Conservation (phyloP, 2,329 filamentous ascomycete genomes). For the Lachnellula subtilissima region DNA sequence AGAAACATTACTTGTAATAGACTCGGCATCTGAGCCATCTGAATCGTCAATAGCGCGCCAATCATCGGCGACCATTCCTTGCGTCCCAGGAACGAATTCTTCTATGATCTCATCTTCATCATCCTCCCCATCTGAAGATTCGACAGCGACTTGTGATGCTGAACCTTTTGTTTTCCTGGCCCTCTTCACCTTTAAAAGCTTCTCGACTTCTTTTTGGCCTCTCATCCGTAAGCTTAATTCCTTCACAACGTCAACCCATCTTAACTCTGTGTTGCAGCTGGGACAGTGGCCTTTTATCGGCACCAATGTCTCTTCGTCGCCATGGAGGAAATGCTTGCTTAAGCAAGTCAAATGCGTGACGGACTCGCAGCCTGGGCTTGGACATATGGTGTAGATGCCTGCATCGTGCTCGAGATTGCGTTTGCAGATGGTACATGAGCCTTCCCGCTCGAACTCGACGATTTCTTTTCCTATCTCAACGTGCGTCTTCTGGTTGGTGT, state of each 20-base stretch:
- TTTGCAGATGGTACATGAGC: slow-evolving; percentile 49
- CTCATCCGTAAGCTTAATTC: slow-evolving; percentile 72
- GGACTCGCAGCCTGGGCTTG: slow-evolving; percentile 48
- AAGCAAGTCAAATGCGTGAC: slow-evolving; percentile 59
- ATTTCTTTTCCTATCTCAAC: slow-evolving; percentile 51
- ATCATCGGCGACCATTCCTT: slow-evolving; percentile 1
- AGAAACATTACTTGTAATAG: slow-evolving; percentile 15
- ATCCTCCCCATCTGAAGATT: slow-evolving; percentile 13
- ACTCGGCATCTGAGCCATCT: slow-evolving; percentile 21
- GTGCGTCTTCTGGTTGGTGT: slow-evolving; percentile 48
- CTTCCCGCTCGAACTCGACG: slow-evolving; percentile 52
- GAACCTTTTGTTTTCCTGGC: slow-evolving; percentile 9
- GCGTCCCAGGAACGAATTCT: slow-evolving; percentile 1
- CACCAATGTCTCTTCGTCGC: slow-evolving; percentile 44
- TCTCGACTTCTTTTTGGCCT: slow-evolving; percentile 64
- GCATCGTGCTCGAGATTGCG: slow-evolving; percentile 40
- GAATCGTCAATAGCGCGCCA: slow-evolving; percentile 20
- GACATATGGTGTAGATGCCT: slow-evolving; percentile 54
- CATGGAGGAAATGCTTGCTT: slow-evolving; percentile 46
- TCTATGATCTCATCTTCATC: slow-evolving; percentile 12
- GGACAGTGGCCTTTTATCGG: slow-evolving; percentile 70
- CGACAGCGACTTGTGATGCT: slow-evolving; percentile 14
- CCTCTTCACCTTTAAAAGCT: slow-evolving; percentile 52
- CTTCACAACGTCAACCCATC: slow-evolving; percentile 76
- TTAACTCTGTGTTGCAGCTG: slow-evolving; percentile 54